Percentiles rank a stretch among this genome's conserved stretches.
phyloP scores from a whole-genome alignment of 2,329 filamentous ascomycete genomes.

The Diaporthe ampelina region DNA sequence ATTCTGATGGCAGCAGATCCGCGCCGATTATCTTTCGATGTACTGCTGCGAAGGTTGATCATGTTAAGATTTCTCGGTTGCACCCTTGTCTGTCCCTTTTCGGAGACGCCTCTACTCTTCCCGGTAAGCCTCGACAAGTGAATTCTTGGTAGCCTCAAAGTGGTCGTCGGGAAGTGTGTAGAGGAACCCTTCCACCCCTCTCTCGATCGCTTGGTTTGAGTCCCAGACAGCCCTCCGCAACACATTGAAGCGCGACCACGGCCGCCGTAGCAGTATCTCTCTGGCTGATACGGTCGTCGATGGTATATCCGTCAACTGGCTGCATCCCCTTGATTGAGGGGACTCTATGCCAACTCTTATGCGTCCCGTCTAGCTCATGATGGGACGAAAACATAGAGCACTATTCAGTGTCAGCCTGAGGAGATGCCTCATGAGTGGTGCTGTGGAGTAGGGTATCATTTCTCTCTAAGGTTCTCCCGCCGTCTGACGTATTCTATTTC shows the following conservation, averaged over 20 bases:
- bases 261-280: neutral
- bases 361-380: neutral
- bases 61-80: neutral
- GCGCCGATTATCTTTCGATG: neutral
- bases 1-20: neutral
- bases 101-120: neutral
- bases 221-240: neutral
- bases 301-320: neutral
- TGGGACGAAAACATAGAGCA: neutral
- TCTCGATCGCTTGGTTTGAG: neutral
- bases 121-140: neutral
- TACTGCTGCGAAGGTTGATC: neutral
- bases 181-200: neutral
- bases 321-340: neutral
- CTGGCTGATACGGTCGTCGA: neutral
- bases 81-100: neutral
- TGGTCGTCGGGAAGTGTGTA: neutral
- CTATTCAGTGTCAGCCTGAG: neutral
- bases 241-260: neutral
- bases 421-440: neutral
- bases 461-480: neutral
- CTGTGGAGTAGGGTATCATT: slow-evolving; percentile 39
- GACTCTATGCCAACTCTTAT: neutral
- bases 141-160: neutral
- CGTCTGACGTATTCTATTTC: neutral